A percentile compares a stretch with the other conserved stretches of the same genome.
Conservation (phyloP, 805 yeast species). For the Nakazawaea ambrosiae region DNA sequence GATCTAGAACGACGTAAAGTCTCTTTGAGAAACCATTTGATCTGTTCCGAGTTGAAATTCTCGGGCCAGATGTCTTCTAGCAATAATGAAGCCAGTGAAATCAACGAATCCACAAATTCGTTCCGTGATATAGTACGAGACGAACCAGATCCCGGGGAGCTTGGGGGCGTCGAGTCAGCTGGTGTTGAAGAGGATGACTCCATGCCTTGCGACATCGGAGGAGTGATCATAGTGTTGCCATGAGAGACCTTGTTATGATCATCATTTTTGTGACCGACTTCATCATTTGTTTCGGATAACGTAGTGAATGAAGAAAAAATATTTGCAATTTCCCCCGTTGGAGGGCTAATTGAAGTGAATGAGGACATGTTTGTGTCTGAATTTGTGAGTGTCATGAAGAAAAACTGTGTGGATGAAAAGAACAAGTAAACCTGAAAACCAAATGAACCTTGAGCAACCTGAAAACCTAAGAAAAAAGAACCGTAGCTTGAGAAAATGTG, state of each 20-base stretch:
- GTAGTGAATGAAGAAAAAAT: constrained; percentile 6
- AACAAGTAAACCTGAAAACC: no score
- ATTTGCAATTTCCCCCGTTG: background rate
- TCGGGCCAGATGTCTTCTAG: constrained; percentile 9
- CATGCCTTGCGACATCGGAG: constrained; percentile 8
- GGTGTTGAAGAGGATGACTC: no score
- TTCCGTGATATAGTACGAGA: constrained; percentile 1
- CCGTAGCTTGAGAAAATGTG: no score
- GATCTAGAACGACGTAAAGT: constrained; percentile 39
- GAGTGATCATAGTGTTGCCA: constrained; percentile 4
- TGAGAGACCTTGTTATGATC: no score
- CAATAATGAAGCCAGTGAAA: constrained; percentile 9
- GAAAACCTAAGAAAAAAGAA: no score
- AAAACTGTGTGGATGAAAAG: no score
- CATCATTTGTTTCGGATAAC: background rate
- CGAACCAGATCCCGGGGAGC: background rate
- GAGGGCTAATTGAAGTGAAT: no score
- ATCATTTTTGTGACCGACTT: background rate
- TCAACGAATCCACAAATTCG: constrained; percentile 13
- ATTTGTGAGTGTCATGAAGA: no score
- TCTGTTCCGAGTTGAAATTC: constrained; percentile 3
- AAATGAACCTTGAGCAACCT: no score
- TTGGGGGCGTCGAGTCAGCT: constrained; percentile 5
- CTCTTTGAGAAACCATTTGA: constrained; percentile 32
- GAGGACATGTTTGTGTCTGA: no score